phyloP scores from a whole-genome alignment of 2,329 filamentous ascomycete genomes.

The Ambrosiella xylebori region DNA sequence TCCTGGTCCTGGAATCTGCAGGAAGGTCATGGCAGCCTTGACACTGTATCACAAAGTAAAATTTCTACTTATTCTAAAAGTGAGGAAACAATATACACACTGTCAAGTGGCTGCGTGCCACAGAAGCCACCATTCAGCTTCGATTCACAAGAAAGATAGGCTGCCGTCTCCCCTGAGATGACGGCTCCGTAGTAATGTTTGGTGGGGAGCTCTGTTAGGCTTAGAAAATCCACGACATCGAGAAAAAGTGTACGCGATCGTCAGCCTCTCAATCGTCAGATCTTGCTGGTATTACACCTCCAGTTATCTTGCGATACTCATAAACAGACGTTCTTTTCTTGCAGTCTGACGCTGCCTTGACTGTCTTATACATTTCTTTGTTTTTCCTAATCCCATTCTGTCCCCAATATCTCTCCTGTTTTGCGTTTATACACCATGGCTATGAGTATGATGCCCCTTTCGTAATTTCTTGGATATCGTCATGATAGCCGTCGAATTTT shows the following conservation, averaged over 20 bases:
- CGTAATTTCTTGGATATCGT: not conserved
- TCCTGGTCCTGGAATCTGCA: not conserved
- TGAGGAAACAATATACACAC: not conserved
- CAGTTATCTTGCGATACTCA: slow-evolving; percentile 1
- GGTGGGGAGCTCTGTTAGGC: slow-evolving; percentile 12
- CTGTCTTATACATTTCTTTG: slow-evolving; percentile 1
- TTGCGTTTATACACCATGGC: slow-evolving; percentile 20
- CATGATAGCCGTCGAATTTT: not conserved
- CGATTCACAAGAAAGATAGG: not conserved
- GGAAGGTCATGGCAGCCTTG: not conserved
- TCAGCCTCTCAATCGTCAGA: slow-evolving; percentile 11
- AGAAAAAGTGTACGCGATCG: slow-evolving; percentile 12
- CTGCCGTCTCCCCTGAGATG: not conserved
- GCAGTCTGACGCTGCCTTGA: not conserved
- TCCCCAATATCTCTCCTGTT: slow-evolving; percentile 11
- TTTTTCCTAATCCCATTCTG: slow-evolving; percentile 6
- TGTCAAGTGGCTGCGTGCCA: not conserved
- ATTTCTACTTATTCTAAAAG: not conserved
- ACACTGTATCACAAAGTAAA: not conserved
- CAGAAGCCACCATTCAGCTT: not conserved
- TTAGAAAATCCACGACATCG: slow-evolving; percentile 12
- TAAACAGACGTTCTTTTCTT: slow-evolving; percentile 4
- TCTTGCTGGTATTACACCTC: slow-evolving; percentile 3
- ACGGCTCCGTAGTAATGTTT: slow-evolving; percentile 2
- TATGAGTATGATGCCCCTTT: slow-evolving; percentile 21